A percentile compares a stretch with the other conserved stretches of the same genome.
Conservation (phyloP, 352 stramenopile genomes). For the Aphanomyces stellatus region DNA sequence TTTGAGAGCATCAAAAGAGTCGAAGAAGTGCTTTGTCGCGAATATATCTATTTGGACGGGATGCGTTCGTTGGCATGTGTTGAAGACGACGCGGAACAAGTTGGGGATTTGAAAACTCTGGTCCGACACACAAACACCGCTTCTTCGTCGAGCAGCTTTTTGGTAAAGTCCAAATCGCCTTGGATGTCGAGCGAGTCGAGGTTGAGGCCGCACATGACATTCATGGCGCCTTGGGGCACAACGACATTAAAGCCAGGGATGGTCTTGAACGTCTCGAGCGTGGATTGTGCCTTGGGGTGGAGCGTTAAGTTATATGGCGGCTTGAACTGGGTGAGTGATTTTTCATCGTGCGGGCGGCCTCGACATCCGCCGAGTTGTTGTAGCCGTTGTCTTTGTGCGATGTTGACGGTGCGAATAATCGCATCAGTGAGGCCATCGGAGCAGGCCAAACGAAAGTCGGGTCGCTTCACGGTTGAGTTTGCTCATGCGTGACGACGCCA, state of each 20-base stretch:
- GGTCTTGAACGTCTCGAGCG: constrained; percentile 52
- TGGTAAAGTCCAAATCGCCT: constrained; percentile 91
- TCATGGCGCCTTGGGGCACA: constrained; percentile 91
- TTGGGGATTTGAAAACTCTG: constrained; percentile 54
- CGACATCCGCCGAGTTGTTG: constrained; percentile 85
- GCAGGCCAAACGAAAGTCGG: constrained; percentile 87
- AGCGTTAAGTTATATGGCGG: constrained; percentile 69
- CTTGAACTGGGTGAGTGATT: constrained; percentile 74
- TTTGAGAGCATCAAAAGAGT: too few relatives aligned
- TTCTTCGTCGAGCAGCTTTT: constrained; percentile 91
- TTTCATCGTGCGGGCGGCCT: constrained; percentile 60
- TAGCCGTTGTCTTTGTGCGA: constrained; percentile 88
- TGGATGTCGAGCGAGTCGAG: constrained; percentile 64
- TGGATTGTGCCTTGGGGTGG: constrained; percentile 81
- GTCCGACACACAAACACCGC: constrained; percentile 93
- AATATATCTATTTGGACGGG: constrained; percentile 18
- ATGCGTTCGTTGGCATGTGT: constrained; percentile 46
- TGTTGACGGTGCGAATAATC: constrained; percentile 58
- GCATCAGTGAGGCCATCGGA: constrained; percentile 79
- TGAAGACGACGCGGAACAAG: constrained; percentile 62
- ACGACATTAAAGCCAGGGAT: constrained; percentile 84
- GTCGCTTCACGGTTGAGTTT: constrained; percentile 89
- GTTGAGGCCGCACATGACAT: constrained; percentile 84
- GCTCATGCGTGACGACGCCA: too few relatives aligned
- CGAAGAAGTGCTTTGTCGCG: too few relatives aligned